Evolutionary conservation across 2,329 filamentous ascomycete species (phyloP), one percentile per base, ranked within the genome.

Genomic region (Ilyonectria sp.): DNA sequence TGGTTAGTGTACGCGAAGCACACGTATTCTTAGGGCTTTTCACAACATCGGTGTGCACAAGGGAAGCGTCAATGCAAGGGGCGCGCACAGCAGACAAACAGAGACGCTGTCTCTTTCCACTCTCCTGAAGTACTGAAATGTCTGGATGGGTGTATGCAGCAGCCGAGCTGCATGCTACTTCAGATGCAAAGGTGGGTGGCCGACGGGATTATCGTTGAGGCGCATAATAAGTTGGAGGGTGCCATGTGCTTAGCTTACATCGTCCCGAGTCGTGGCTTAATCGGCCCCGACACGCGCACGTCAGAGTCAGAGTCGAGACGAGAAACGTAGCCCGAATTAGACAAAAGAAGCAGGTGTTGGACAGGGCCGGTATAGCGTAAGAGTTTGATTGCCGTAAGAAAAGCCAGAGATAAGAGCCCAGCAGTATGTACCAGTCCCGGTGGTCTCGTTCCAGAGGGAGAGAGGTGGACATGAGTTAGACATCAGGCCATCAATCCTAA

Each of bases 361-460:
- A 62, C 46, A 57, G 47, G 56, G 52, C 52, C 62, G 21, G 61
- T 46, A 62, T 60, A 63, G 19, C 35, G 46, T 35, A 60, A 46
- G 60, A 61, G 52, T 63, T 53, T 29, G 50, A 58, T 57, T 59
- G 33, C 43, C 44, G 35, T 46, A 55, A 56, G 53, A 49, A 60
- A 52, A 10, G 40, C 33, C 33, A 58, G 26, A 47, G 37, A 64
- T 59, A 64, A 62, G 63, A 64, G 57, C 63, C 53, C 57, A 56
- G 65, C 26, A 26, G 26, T 26, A 26, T 26, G 26, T 55, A 47
- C 19, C 60, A 47, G 49, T 64, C 57, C 47, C 29, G 49, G 35
- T 57, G 49, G 57, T 26, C 63, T 59, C 60, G 50, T 72, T 71
- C 65, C 68, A 68, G 65, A 74, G 67, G 47, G 31, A 40, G n/a